Base-by-base conservation (phyloP, 192 early-diverging fungal genomes). In the Dissophora ornata region DNA sequence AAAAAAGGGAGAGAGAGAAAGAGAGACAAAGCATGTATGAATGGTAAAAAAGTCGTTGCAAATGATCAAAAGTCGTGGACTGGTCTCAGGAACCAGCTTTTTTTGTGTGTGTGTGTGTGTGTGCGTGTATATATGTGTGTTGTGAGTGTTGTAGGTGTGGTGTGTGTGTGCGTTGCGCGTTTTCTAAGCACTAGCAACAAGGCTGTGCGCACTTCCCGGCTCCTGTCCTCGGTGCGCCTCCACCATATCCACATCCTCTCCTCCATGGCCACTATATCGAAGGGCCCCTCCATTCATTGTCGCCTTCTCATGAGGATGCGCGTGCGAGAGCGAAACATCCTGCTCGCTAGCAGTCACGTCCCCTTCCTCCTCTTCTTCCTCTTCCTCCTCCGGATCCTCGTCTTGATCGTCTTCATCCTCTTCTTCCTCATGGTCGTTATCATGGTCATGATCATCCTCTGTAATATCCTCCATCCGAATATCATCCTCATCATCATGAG, bases 221-320 rank as follows among this genome's bases (percentile, higher is more conserved):
- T 46, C 46, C 41, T 65, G 64, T 9, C 51, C 24, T n/a, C 54
- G 24, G 28, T 67, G 53, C 41, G 54, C 30, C 4, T 54, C 49
- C 19, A 54, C 62, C 53, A 67, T 60, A 19, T 69, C 57, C 15
- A 69, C 57, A 34, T 69, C 67, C 29, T 50, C 56, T 1, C n/a
- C n/a, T n/a, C 28, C 50, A 45, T 69, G 32, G 8, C 57, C 40
- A n/a, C 30, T n/a, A 24, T 50, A 33, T 33, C 36, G 25, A 18
- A 38, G 33, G 2, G 18, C 38, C 10, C 4, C 12, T 45, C 44
- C 44, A 38, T 38, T 38, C 36, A 38, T n/a, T n/a, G n/a, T n/a
- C n/a, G n/a, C n/a, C n/a, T n/a, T n/a, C n/a, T n/a, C n/a, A n/a
- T n/a, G n/a, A n/a, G n/a, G n/a, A n/a, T n/a, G n/a, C n/a, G n/a